Conservation (phyloP, 768 basidiomycete genomes). For the Rhodocollybia butyracea region DNA sequence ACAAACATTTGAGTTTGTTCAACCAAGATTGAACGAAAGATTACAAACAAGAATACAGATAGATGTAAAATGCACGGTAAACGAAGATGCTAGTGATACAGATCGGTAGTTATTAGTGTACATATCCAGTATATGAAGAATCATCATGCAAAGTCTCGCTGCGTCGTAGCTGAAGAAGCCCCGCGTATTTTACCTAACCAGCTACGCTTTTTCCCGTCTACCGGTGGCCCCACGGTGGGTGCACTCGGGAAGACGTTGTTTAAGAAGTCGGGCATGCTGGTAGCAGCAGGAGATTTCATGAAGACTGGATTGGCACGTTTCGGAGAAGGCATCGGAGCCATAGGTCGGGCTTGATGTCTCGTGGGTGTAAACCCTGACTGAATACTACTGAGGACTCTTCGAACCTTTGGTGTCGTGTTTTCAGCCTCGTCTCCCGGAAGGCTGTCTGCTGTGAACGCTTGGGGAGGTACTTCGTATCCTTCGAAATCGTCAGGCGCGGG, state of each 20-base stretch:
- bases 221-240: slow-evolving; percentile 14
- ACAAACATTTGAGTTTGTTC: too few relatives aligned
- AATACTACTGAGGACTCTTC: slow-evolving; percentile 52
- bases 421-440: slow-evolving; percentile 35
- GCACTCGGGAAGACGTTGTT: slow-evolving; percentile 50
- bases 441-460: slow-evolving; percentile 61
- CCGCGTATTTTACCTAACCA: slow-evolving; percentile 74
- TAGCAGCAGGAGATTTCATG: slow-evolving; percentile 27
- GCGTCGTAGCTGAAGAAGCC: slow-evolving; percentile 31
- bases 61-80: neutral
- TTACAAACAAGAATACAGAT: neutral
- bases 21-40: neutral
- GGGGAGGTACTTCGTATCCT: slow-evolving; percentile 53
- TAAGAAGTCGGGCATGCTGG: slow-evolving; percentile 53
- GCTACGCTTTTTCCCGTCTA: slow-evolving; percentile 52
- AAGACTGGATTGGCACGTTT: slow-evolving; percentile 33
- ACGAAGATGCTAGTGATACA: slow-evolving; percentile 5
- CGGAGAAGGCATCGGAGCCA: slow-evolving; percentile 45
- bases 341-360: slow-evolving; percentile 47
- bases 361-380: slow-evolving; percentile 75
- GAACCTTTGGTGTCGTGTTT: slow-evolving; percentile 55
- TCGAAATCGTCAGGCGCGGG: slow-evolving; percentile 79
- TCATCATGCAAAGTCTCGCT: slow-evolving; percentile 14
- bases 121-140: slow-evolving; percentile 12
- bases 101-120: too few relatives aligned